phyloP scores from a whole-genome alignment of 768 basidiomycete species.

The Tephrocybe sp. region DNA sequence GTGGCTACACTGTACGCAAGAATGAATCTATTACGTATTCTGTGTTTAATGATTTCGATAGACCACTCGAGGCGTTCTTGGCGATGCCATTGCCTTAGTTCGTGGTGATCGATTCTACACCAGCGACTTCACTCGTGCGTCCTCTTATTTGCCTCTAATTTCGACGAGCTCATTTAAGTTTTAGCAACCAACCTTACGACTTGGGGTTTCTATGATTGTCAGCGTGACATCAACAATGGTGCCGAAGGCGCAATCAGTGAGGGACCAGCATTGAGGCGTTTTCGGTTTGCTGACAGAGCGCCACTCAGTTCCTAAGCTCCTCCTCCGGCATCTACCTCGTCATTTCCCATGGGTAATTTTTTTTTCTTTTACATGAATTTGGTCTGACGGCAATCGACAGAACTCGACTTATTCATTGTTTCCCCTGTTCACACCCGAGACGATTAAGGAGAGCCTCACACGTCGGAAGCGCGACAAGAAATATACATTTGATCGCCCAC shows the following conservation, averaged over 20 bases:
- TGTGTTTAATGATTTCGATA: conserved; percentile 8
- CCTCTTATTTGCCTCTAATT: not conserved
- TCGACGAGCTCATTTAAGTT: not conserved
- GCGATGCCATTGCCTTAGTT: conserved; percentile 51
- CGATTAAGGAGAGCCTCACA: conserved; percentile 33
- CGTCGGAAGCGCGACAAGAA: conserved; percentile 34
- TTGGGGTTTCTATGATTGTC: conserved; percentile 52
- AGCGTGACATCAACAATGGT: conserved; percentile 34
- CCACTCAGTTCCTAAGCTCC: conserved; percentile 18
- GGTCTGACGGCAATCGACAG: not conserved
- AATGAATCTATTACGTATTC: not conserved
- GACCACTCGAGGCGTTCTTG: conserved; percentile 49
- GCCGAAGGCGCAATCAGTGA: conserved; percentile 21
- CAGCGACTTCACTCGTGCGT: conserved; percentile 47
- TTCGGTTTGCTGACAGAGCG: not conserved
- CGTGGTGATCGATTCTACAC: conserved; percentile 56
- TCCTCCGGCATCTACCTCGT: conserved; percentile 19
- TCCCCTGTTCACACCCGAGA: conserved; percentile 45
- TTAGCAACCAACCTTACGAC: conserved; percentile 42
- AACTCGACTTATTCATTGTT: conserved; percentile 17
- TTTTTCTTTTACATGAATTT: not conserved
- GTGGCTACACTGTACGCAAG: conserved; percentile 27
- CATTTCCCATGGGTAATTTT: conserved; percentile 16
- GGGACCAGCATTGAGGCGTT: too few relatives aligned
- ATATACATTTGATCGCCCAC: conserved; percentile 43